phyloP scores from a whole-genome alignment of 805 yeast genomes.

The Dipodascus geniculatus region DNA sequence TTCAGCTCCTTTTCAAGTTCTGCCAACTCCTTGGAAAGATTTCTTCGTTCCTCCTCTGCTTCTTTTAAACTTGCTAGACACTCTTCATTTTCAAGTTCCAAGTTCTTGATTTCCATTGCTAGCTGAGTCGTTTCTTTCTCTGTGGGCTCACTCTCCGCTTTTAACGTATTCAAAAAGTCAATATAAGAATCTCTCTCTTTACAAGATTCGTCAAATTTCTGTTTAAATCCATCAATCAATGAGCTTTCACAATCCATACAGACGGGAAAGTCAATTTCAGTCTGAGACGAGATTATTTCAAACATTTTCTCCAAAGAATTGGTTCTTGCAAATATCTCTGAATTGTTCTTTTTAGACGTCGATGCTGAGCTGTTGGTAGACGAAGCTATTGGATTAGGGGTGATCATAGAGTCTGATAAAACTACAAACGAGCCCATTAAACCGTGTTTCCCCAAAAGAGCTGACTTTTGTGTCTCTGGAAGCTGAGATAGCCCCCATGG shows the following conservation, averaged over 20 bases:
- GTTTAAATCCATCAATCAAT: constrained; percentile 51
- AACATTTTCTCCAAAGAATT: constrained; percentile 48
- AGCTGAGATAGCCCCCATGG: constrained; percentile 8
- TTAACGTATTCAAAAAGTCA: constrained; percentile 58
- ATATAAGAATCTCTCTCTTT: constrained; percentile 71
- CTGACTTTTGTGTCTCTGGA: background rate
- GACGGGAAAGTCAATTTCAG: constrained; percentile 75
- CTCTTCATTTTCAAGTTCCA: constrained; percentile 30
- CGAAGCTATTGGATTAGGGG: background rate
- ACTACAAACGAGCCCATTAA: constrained; percentile 10
- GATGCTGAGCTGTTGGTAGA: constrained; percentile 24
- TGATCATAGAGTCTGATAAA: constrained; percentile 16
- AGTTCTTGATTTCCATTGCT: constrained; percentile 32
- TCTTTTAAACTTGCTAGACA: constrained; percentile 27
- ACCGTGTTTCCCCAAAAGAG: constrained; percentile 1
- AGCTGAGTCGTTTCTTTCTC: constrained; percentile 35
- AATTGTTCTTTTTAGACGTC: constrained; percentile 25
- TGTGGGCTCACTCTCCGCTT: constrained; percentile 40
- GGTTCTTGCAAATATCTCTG: background rate
- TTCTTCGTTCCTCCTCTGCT: constrained; percentile 22
- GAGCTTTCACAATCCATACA: constrained; percentile 74
- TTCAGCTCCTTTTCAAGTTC: constrained; percentile 29
- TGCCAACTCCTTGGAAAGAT: constrained; percentile 29
- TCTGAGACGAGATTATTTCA: constrained; percentile 56
- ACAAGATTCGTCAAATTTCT: constrained; percentile 58